Evolutionary conservation across 495 filamentous ascomycete genomes (phyloP), one percentile per base, ranked within the genome.

Genomic region (Aspergillus indologenus): DNA sequence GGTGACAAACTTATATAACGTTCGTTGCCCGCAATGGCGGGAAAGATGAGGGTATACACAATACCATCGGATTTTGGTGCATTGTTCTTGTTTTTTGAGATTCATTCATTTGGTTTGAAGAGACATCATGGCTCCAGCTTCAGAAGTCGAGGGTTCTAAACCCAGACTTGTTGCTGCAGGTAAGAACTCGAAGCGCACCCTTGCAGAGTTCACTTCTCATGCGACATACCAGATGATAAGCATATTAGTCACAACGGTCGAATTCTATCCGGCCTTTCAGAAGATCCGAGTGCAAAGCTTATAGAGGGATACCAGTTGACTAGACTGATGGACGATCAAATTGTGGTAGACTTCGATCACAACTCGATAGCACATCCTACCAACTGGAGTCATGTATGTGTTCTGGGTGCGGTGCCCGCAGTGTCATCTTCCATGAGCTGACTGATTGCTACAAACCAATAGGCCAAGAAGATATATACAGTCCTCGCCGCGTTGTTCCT

Each of bases 391-490:
- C 53, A 68, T 61, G 72, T 75, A 67, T 54, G 68, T 61, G 51
- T 31, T 20, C 9, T 34, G 1, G 15, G 24, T 5, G 9, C 15
- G 34, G 7, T 40, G 23, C 45, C 9, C 50, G 47, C 5, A 60
- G 18, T 40, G 57, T 42, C 20, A 42, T 40, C 7, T 29, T 22
- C 40, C 21, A 6, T 15, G 5, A 9, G 52, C 31, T 43, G 19
- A 55, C 17, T 22, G 43, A 59, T 45, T 23, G 45, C 42, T 22
- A 42, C 21, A 50, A 62, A n/a, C n/a, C n/a, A n/a, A n/a, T n/a
- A n/a, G 53, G 20, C 54, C 42, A 85, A 80, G 68, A 92, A 92
- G 60, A 42, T 77, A 5, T 81, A 75, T 60, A 80, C 87, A 42
- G 65, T 87, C 2, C 51, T 84, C 21, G 76, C 81, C 0, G 78